Base-by-base conservation (phyloP, 371 early-diverging fungal species). In the Lichtheimia ramosa region DNA sequence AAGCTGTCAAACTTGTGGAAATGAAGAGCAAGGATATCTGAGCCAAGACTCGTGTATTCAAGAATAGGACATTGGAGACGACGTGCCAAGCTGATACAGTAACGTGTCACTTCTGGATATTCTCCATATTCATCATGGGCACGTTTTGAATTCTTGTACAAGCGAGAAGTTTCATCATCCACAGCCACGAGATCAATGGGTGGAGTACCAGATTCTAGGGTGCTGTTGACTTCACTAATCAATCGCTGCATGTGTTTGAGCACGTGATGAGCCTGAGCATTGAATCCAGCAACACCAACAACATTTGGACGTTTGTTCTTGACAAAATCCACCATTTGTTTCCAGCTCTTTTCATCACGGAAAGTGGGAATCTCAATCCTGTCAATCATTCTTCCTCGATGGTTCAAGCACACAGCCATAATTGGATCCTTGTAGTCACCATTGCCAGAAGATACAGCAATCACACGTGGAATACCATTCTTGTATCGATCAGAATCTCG, bases 41-140 rank as follows among this genome's bases (percentile, higher is more conserved):
- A 68, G 48, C 92, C 93, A 34, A 97, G 71, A 13, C 90, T 85
- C 12, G 91, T 92, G 59, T 91, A 96, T 70, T 93, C 97, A 51
- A 79, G 69, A 13, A 92, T 81, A 1, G 98, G 92, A 58, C 92
- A 92, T 76, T 96, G 96, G 7, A 93, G 71, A 16, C 83, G 79
- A 39, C 98, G 86, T 0, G 89, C 98, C 43, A 98, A 79, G 5
- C 90, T 83, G 41, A 97, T 88, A 59, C 93, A 93, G 71, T 98
- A 97, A 18, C 95, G 86, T 63, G 88, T 87, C 46, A 92, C 74
- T 34, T 82, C 83, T 3, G 85, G 79, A 41, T 83, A 79, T 0
- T 83, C 83, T 0, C 79, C 79, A 60, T 91, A 92, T 68, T 96
- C 95, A 13, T 83, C 82, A 12, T 71, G 73, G n/a, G 84, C 93